Conservation (phyloP, 2,329 filamentous ascomycete species). For the Colletotrichum chrysophilum region DNA sequence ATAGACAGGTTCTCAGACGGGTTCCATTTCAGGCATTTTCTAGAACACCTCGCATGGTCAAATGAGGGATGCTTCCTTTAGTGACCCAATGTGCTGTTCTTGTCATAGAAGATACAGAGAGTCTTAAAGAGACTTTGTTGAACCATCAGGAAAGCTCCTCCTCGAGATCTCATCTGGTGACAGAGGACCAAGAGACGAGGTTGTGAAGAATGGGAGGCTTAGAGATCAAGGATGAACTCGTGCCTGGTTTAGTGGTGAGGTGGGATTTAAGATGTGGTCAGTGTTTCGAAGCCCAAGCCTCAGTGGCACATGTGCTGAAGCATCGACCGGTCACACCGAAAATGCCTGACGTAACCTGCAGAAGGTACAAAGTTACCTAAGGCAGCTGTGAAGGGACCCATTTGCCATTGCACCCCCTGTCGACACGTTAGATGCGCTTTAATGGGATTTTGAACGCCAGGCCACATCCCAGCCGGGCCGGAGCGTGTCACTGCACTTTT, state of each 20-base stretch:
- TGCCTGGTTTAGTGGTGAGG: neutral
- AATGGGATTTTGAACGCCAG: slow-evolving; percentile 10
- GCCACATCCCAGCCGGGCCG: slow-evolving; percentile 3
- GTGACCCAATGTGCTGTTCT: neutral
- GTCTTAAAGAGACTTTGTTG: neutral
- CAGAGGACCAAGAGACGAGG: neutral
- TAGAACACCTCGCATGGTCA: neutral
- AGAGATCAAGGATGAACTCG: neutral
- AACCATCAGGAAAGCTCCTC: neutral
- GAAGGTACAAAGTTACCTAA: neutral
- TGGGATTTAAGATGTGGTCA: slow-evolving; percentile 14
- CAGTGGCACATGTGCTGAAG: neutral
- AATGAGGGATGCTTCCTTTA: neutral
- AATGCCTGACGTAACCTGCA: neutral
- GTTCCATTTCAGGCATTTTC: neutral
- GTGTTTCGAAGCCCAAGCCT: neutral
- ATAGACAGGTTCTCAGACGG: neutral
- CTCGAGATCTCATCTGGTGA: neutral
- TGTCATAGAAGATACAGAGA: neutral
- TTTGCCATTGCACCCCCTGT: neutral
- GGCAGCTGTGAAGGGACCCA: neutral
- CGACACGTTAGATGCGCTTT: slow-evolving; percentile 13
- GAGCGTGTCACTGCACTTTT: slow-evolving; percentile 21
- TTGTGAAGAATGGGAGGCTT: neutral
- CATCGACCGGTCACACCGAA: neutral